These are phyloP conservation scores for Adansonia digitata DNA, from an alignment of 345 rosid genomes.

Conservation along the genomic window DNA sequence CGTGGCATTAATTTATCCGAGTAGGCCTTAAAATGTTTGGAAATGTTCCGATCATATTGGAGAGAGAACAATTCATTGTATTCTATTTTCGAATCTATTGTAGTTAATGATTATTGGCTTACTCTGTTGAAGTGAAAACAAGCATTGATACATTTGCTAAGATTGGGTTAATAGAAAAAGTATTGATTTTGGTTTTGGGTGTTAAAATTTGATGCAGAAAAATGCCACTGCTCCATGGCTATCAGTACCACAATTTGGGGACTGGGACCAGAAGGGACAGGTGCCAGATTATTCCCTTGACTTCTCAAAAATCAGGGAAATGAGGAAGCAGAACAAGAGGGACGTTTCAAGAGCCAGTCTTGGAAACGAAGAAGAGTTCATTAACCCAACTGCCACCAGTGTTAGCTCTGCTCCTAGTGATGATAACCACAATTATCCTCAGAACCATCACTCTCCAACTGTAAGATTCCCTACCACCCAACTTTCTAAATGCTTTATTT, in stretches of 20 bases:
- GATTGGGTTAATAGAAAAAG: not conserved
- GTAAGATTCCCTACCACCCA: constrained; percentile 43
- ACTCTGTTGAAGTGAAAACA: not conserved
- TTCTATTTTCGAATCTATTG: not conserved
- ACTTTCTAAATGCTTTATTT: not conserved
- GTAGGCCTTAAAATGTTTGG: no score
- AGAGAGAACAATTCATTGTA: not conserved
- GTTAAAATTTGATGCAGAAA: constrained; percentile 36
- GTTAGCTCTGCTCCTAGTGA: constrained; percentile 27
- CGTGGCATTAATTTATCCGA: not conserved
- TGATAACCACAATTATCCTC: constrained; percentile 29
- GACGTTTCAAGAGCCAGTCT: constrained; percentile 87
- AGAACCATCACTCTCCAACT: constrained; percentile 50
- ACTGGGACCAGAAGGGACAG: constrained; percentile 92
- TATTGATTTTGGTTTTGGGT: not conserved
- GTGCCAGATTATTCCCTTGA: constrained; percentile 92
- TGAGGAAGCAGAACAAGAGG: constrained; percentile 92
- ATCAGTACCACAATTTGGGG: constrained; percentile 96
- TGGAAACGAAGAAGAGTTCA: constrained; percentile 90
- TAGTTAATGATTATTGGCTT: not conserved
- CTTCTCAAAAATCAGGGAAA: constrained; percentile 88
- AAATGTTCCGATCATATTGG: not conserved
- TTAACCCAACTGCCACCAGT: constrained; percentile 49
- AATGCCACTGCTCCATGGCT: constrained; percentile 81
- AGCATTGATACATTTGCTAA: not conserved